Evolutionary conservation across 148 eudicot species (phyloP).

Genomic region (Oxyria digyna): DNA sequence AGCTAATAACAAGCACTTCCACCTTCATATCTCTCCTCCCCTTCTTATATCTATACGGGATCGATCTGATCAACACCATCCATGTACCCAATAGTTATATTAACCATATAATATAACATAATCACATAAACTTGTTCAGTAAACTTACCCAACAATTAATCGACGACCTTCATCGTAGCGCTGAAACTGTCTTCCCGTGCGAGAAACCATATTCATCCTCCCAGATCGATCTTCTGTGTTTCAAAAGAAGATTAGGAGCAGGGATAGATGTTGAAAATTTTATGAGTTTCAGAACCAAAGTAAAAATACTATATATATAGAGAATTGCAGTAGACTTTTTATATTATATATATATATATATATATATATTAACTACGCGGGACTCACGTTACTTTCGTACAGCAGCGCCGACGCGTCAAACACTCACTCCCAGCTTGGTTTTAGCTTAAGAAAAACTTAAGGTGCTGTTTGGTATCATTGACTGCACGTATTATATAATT

Average conservation of each 20-base stretch:
- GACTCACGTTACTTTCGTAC: too few species aligned
- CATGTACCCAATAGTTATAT: too few species aligned
- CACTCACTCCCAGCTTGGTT: not conserved
- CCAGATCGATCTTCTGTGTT: not conserved
- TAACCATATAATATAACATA: too few species aligned
- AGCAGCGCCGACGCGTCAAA: not conserved
- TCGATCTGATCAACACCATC: not conserved
- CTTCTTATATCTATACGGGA: conserved; percentile 19
- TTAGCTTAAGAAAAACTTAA: not conserved
- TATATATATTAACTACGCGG: too few species aligned
- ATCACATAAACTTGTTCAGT: not conserved
- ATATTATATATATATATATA: too few species aligned
- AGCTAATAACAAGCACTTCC: conserved; percentile 52
- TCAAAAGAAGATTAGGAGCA: too few species aligned
- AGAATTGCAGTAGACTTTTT: too few species aligned
- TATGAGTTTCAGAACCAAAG: too few species aligned
- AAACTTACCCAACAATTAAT: conserved; percentile 37
- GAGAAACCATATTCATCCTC: conserved; percentile 19
- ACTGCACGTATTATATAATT: not conserved
- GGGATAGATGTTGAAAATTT: too few species aligned
- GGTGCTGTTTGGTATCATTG: not conserved
- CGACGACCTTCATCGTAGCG: conserved; percentile 35
- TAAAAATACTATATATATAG: too few species aligned
- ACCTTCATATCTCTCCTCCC: conserved; percentile 12
- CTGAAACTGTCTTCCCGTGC: conserved; percentile 46